A percentile compares a stretch with the other conserved stretches of the same genome.
Conservation (phyloP, 768 basidiomycete genomes). For the Kwoniella heveanensis region DNA sequence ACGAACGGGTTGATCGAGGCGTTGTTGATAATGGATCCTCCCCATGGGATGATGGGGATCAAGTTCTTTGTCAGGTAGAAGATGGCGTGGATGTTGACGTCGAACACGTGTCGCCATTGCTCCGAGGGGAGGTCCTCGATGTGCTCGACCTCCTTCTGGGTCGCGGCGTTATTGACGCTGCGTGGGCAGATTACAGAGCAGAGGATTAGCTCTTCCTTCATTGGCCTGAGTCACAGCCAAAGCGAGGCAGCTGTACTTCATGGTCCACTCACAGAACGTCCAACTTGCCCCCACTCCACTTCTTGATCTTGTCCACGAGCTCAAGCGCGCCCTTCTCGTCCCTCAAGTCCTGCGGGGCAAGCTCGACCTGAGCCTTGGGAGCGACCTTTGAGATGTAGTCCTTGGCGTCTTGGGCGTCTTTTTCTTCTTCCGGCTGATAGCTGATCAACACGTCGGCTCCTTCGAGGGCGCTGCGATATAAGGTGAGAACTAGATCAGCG, state of each 20-base stretch:
- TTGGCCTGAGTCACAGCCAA: too few species aligned
- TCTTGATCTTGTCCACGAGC: slow-evolving; percentile 58
- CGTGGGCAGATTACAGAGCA: neutral
- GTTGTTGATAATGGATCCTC: slow-evolving; percentile 60
- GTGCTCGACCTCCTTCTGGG: slow-evolving; percentile 58
- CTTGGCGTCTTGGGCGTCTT: slow-evolving; percentile 58
- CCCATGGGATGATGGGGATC: slow-evolving; percentile 59
- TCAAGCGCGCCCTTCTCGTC: slow-evolving; percentile 57
- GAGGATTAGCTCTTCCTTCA: too few species aligned
- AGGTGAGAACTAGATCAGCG: neutral
- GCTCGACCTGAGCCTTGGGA: slow-evolving; percentile 56
- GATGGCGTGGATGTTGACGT: slow-evolving; percentile 50
- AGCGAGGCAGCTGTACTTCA: too few species aligned
- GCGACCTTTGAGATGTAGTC: slow-evolving; percentile 58
- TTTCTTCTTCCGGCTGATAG: slow-evolving; percentile 54
- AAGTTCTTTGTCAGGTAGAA: slow-evolving; percentile 62
- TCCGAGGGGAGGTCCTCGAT: slow-evolving; percentile 57
- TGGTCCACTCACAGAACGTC: slow-evolving; percentile 57
- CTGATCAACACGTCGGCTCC: slow-evolving; percentile 43
- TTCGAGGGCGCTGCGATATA: slow-evolving; percentile 44
- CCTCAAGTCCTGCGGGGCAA: slow-evolving; percentile 58
- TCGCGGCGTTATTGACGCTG: slow-evolving; percentile 60
- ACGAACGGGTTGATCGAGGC: slow-evolving; percentile 57
- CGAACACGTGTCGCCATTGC: slow-evolving; percentile 59
- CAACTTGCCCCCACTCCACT: slow-evolving; percentile 54